These are phyloP conservation scores for Chytriomyces confervae DNA, from an alignment of 192 early-diverging fungal genomes.

Conservation along the genomic window DNA sequence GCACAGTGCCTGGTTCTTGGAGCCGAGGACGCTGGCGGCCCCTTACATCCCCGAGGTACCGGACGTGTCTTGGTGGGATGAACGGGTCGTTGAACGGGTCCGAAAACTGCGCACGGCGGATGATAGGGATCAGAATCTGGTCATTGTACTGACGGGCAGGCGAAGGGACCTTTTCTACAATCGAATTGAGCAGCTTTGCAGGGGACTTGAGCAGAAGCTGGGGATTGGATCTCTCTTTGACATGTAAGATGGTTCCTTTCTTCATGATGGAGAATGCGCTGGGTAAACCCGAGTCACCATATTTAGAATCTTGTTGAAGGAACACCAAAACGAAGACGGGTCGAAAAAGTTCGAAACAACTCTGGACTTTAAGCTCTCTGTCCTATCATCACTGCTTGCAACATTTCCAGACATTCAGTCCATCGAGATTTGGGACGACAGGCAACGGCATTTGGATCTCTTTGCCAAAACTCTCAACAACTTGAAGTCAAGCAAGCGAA, in stretches of 20 bases:
- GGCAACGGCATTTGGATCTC: slow-evolving; percentile 48
- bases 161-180: slow-evolving; percentile 51
- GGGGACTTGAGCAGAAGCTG: background rate
- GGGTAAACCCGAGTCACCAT: background rate
- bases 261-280: background rate
- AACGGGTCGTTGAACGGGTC: slow-evolving; percentile 15
- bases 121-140: slow-evolving; percentile 25
- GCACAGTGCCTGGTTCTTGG: slow-evolving; percentile 52
- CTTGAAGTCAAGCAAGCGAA: background rate
- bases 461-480: slow-evolving; percentile 36
- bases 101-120: slow-evolving; percentile 6
- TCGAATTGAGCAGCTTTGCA: slow-evolving; percentile 47
- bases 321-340: background rate
- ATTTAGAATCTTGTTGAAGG: slow-evolving; percentile 5
- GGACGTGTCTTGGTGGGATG: slow-evolving; percentile 52
- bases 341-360: slow-evolving; percentile 34
- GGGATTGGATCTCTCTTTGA: slow-evolving; percentile 44
- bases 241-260: slow-evolving; percentile 35
- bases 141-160: slow-evolving; percentile 54
- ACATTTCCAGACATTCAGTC: slow-evolving; percentile 37
- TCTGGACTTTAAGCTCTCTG: slow-evolving; percentile 58
- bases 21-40: slow-evolving; percentile 45
- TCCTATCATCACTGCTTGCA: slow-evolving; percentile 39
- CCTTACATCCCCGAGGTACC: slow-evolving; percentile 53
- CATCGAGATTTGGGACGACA: slow-evolving; percentile 55